Evolutionary conservation across 1,284 basidiomycete genomes (phyloP), one percentile per base, ranked within the genome.

Genomic region (Ustilago curta): DNA sequence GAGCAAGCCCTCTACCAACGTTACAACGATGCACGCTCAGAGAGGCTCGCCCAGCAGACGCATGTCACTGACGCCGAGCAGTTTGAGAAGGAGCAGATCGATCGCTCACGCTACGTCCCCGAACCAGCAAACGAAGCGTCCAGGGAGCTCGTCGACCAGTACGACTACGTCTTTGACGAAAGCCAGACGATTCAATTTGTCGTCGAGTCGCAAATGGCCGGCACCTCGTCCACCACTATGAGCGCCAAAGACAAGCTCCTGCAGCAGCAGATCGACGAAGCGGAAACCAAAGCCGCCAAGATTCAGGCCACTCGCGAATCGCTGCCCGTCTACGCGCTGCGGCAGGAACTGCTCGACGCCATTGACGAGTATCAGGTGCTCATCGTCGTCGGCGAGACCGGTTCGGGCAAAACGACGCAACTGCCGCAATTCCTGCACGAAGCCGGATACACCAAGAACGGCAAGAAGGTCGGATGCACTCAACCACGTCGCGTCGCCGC

Each of bases 81-180:
- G 82, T 87, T 86, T 70, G 97, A 99, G 85, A 91, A 91, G 53
- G 90, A 91, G 85, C 97, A 99, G 86, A 93, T 95, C 40, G 89
- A 90, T 61, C 91, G 94, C 80, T 94, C 94, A 77, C 59, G 57
- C 35, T 67, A 77, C 57, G 56, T 80, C 12, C 63, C 66, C 8
- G 92, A 92, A 23, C 92, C 96, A 87, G 91, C 90, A 82, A 91
- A 90, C 12, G 59, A 70, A 31, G 70, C 66, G 5, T 55, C 60
- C n/a, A 63, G 59, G 18, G 69, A 72, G 51, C 63, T 61, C 16
- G 70, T 62, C 16, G 76, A 75, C 12, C 73, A 73, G 29, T 99
- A 97, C 84, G 96, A 99, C 74, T 99, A 95, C 85, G 96, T 99
- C 42, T 97, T 99, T 83, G 96, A 99, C 86, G 96, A 98, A 85